Conservation (phyloP, 164 flowering plant species). For the Chimonanthus salicifolius region DNA sequence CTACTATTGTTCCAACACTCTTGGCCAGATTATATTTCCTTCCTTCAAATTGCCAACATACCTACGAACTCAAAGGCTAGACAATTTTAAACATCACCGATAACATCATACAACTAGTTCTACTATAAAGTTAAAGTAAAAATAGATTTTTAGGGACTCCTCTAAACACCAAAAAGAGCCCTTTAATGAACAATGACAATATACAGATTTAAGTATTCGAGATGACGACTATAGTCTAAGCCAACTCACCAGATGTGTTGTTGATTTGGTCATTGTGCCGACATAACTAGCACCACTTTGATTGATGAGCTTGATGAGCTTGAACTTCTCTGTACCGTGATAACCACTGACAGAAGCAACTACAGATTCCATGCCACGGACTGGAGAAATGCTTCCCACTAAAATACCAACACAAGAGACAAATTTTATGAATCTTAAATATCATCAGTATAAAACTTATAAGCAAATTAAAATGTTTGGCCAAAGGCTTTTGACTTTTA, state of each 20-base stretch:
- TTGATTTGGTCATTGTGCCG: slow-evolving; percentile 57
- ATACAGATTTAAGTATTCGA: no score
- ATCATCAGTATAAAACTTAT: neutral
- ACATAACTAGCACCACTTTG: slow-evolving; percentile 80
- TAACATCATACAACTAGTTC: neutral
- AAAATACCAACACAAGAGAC: slow-evolving; percentile 1
- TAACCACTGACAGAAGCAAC: slow-evolving; percentile 90
- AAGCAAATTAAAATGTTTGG: neutral
- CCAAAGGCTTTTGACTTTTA: neutral
- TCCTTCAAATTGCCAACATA: slow-evolving; percentile 83
- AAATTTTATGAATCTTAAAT: neutral
- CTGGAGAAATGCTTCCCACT: slow-evolving; percentile 9
- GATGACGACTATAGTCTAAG: no score
- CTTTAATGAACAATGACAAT: no score
- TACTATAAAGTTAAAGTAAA: no score
- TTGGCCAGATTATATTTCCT: slow-evolving; percentile 61
- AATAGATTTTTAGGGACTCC: no score
- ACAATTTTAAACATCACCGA: neutral
- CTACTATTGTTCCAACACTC: slow-evolving; percentile 40
- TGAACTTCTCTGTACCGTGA: slow-evolving; percentile 69
- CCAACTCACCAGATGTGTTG: slow-evolving; percentile 72
- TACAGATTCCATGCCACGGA: slow-evolving; percentile 64
- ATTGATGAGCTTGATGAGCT: slow-evolving; percentile 78
- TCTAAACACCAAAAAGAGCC: no score
- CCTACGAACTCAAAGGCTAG: slow-evolving; percentile 28